Evolutionary conservation across 495 filamentous ascomycete species (phyloP).

Genomic region (Pyrenula aspistea): DNA sequence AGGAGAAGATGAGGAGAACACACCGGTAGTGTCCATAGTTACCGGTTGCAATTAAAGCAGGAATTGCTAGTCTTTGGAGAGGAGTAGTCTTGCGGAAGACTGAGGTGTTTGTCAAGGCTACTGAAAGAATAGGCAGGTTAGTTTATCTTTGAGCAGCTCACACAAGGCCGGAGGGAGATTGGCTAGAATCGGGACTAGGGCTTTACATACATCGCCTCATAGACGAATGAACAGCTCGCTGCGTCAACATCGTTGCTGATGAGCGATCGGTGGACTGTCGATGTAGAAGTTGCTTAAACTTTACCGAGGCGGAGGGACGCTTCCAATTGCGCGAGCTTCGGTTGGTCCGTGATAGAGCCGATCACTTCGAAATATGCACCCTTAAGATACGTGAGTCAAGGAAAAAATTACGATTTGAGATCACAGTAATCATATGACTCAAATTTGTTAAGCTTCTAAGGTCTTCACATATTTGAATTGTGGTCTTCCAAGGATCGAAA

Average conservation of each 20-base stretch:
- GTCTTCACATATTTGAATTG: too few relatives aligned
- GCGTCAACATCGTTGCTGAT: not conserved
- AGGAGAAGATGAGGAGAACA: not conserved
- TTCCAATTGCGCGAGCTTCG: not conserved
- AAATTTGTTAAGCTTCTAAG: too few relatives aligned
- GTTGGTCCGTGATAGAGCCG: too few relatives aligned
- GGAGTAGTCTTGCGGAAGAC: slow-evolving; percentile 26
- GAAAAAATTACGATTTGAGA: too few relatives aligned
- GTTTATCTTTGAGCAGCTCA: too few relatives aligned
- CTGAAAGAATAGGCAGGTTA: slow-evolving; percentile 13
- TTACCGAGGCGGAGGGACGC: slow-evolving; percentile 1
- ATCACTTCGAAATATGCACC: too few relatives aligned
- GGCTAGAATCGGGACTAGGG: too few relatives aligned
- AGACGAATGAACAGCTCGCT: slow-evolving; percentile 3
- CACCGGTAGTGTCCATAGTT: slow-evolving; percentile 25
- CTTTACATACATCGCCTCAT: not conserved
- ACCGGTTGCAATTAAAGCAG: slow-evolving; percentile 36
- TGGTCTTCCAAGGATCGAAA: not conserved
- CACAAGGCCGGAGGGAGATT: not conserved
- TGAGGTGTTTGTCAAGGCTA: slow-evolving; percentile 38
- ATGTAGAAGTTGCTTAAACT: slow-evolving; percentile 3
- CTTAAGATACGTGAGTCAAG: too few relatives aligned
- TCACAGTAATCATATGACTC: too few relatives aligned
- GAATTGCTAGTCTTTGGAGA: slow-evolving; percentile 35
- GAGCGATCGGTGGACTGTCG: slow-evolving; percentile 2